Evolutionary conservation across 495 filamentous ascomycete genomes (phyloP), one percentile per base, ranked within the genome.

Genomic region (Aspergillus funiculosus): DNA sequence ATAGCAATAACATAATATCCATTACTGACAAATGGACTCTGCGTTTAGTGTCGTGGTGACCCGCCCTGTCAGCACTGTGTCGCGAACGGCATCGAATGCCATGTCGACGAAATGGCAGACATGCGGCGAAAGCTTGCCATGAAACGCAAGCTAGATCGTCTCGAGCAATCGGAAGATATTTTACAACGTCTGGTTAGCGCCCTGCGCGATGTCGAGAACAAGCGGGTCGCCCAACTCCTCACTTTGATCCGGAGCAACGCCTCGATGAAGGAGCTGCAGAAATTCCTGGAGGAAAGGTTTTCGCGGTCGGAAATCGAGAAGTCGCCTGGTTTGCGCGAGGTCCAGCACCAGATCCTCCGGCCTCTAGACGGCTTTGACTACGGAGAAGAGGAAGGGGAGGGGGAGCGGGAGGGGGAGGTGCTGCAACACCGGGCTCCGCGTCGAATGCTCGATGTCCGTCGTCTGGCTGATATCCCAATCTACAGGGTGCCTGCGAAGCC

Each of bases 401-500:
- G n/a, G n/a, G n/a, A n/a, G n/a, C n/a, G n/a, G 34, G 40, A 45
- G 0, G 48, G 51, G 6, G 48, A 40, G 5, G 19, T 27, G 1
- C 13, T 38, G 7, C 9, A 22, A 11, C 39, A 15, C 1, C 42
- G 50, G 8, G 29, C 31, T 5, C 39, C 42, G 5, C 53, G 54
- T 13, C 58, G 58, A 6, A 41, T 61, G 34, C 34, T 64, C 27
- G 56, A 61, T 27, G 44, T 61, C 1, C 50, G 47, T 2, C 56
- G 58, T 2, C 49, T 64, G 8, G 46, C 41, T 13, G 55, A 61
- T 44, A 54, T 52, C 21, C 60, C 60, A 6, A n/a, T 53, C 0
- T 51, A 62, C 25, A 50, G 46, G 2, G 66, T 75, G 0, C 64
- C 67, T 0, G 62, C 72, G 1, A 54, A 51, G 8, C 68, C 69